Evolutionary conservation across 2,329 filamentous ascomycete species (phyloP).

Genomic region (Clonostachys sp.): DNA sequence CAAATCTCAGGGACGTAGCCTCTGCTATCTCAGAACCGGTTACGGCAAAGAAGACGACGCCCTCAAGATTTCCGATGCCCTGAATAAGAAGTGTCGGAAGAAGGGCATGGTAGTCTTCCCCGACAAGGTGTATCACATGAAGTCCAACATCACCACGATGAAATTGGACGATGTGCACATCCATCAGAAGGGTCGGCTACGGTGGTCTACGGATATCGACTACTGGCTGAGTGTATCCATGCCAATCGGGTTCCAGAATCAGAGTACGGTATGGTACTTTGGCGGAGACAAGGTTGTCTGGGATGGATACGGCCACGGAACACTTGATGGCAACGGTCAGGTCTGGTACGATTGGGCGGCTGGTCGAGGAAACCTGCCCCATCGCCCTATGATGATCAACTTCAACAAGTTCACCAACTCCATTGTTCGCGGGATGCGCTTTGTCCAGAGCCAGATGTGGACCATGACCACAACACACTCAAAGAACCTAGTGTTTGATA

Average conservation of each 20-base stretch:
- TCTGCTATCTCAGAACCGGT: constrained; percentile 18
- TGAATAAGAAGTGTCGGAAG: constrained; percentile 19
- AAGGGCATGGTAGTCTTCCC: constrained; percentile 23
- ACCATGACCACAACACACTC: constrained; percentile 48
- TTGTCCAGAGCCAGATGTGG: constrained; percentile 58
- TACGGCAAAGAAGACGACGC: constrained; percentile 17
- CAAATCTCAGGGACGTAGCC: constrained; percentile 9
- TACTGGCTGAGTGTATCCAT: constrained; percentile 49
- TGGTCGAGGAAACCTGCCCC: constrained; percentile 35
- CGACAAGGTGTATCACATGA: constrained; percentile 24
- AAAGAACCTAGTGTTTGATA: constrained; percentile 36
- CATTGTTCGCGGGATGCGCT: constrained; percentile 39
- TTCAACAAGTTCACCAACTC: constrained; percentile 37
- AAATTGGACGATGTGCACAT: constrained; percentile 31
- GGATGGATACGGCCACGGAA: constrained; percentile 44
- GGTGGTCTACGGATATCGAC: constrained; percentile 37
- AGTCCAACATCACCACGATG: constrained; percentile 24
- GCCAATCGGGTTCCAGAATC: constrained; percentile 49
- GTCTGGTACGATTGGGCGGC: constrained; percentile 51
- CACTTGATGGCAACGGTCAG: constrained; percentile 55
- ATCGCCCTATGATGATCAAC: constrained; percentile 48
- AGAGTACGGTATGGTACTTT: constrained; percentile 48
- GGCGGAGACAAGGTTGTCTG: constrained; percentile 46
- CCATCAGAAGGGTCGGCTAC: constrained; percentile 29
- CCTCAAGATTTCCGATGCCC: constrained; percentile 19